Conservation (phyloP, 139 green algal genomes). For the Chlorella sorokiniana region DNA sequence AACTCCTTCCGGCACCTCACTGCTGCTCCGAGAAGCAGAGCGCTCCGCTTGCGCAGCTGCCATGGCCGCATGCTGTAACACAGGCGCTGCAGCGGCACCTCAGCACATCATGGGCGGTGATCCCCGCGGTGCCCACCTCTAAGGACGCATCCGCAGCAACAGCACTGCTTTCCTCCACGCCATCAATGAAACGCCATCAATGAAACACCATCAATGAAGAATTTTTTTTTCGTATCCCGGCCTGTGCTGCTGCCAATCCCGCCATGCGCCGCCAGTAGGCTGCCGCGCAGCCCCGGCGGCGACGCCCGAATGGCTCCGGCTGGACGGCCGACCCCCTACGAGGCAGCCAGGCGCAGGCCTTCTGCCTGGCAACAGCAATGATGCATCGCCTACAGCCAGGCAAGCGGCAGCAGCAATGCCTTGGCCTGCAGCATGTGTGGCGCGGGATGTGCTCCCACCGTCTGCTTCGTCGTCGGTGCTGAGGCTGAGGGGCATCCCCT, state of each 20-base stretch:
- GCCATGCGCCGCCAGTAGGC: neutral
- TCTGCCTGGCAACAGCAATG: too few species aligned
- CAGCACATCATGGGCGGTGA: too few species aligned
- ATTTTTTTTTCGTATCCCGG: neutral
- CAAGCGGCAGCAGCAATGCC: neutral
- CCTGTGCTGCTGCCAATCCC: neutral
- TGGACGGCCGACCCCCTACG: constrained; percentile 9
- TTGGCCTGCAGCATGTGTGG: too few species aligned
- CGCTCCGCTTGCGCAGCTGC: too few species aligned
- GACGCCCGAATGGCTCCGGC: too few species aligned
- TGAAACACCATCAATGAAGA: neutral
- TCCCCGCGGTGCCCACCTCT: neutral
- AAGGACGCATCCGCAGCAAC: neutral
- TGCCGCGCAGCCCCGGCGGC: too few species aligned
- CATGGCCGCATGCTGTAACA: too few species aligned
- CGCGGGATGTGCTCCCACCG: neutral
- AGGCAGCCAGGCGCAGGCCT: neutral
- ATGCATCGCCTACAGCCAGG: neutral
- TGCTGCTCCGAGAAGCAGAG: too few species aligned
- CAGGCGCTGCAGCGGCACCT: too few species aligned
- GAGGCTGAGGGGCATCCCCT: neutral
- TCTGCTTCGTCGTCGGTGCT: constrained; percentile 37
- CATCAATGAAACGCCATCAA: too few species aligned
- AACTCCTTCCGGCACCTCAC: too few species aligned
- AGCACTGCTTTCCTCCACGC: neutral